These are phyloP conservation scores for Stemphylium lycopersici DNA, from an alignment of 2,329 filamentous ascomycete species.

Conservation along the genomic window DNA sequence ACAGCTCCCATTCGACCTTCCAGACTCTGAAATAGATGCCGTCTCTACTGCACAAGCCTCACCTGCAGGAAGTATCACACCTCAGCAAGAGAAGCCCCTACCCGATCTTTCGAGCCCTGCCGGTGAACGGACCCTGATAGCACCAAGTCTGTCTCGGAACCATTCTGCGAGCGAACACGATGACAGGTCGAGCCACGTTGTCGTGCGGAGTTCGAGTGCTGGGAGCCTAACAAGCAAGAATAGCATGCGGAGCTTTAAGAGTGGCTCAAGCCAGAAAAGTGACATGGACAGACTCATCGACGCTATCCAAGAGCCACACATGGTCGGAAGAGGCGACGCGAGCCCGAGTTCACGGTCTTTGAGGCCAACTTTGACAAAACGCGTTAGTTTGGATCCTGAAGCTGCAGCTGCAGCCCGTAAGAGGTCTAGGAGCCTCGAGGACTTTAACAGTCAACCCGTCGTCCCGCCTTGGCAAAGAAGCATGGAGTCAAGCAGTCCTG, in stretches of 20 bases:
- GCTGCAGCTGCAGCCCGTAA: constrained; percentile 11
- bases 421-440: constrained; percentile 39
- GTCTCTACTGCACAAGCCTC: constrained; percentile 2
- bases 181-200: not conserved
- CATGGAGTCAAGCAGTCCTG: constrained; percentile 54
- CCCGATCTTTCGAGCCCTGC: constrained; percentile 18
- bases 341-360: constrained; percentile 33
- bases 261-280: constrained; percentile 57
- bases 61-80: constrained; percentile 31
- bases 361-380: constrained; percentile 34
- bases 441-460: constrained; percentile 11
- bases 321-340: constrained; percentile 29
- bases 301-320: constrained; percentile 68
- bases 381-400: constrained; percentile 29
- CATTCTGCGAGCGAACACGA: constrained; percentile 20
- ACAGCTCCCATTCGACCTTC: constrained; percentile 75
- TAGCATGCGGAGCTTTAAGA: constrained; percentile 57
- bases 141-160: constrained; percentile 34
- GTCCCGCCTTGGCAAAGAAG: constrained; percentile 39
- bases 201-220: constrained; percentile 41
- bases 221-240: constrained; percentile 59
- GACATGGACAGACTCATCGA: constrained; percentile 75
- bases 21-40: constrained; percentile 45
- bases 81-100: constrained; percentile 17
- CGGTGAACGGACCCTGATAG: constrained; percentile 68